phyloP scores from a whole-genome alignment of 148 eudicot species.

The Selenicereus undatus region DNA sequence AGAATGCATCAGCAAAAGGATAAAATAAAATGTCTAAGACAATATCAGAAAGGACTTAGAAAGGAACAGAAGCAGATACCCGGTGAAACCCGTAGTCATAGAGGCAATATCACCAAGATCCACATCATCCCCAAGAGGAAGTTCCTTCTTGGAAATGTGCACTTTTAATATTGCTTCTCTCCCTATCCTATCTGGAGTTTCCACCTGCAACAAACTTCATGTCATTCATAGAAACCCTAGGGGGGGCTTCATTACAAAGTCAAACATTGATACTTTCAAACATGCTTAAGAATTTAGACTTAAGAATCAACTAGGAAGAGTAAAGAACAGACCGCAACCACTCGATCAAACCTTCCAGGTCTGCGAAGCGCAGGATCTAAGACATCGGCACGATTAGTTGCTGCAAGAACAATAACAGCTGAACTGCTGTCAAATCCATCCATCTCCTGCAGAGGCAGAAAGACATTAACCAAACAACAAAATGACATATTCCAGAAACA shows the following conservation, averaged over 20 bases:
- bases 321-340: constrained; percentile 56
- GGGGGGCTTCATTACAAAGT: neutral
- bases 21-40: constrained; percentile 1
- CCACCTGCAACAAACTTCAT: constrained; percentile 48
- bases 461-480: constrained; percentile 10
- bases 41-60: constrained; percentile 16
- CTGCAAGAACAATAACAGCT: constrained; percentile 96
- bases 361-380: constrained; percentile 96
- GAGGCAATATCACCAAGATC: constrained; percentile 69
- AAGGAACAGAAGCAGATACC: constrained; percentile 42
- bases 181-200: constrained; percentile 88
- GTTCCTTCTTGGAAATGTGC: constrained; percentile 84
- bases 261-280: neutral
- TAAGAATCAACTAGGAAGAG: neutral
- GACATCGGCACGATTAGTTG: constrained; percentile 93
- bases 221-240: neutral
- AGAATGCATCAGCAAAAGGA: constrained; percentile 19
- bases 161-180: constrained; percentile 88
- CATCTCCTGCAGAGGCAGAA: constrained; percentile 70
- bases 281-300: neutral
- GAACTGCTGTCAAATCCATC: constrained; percentile 99
- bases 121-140: constrained; percentile 79
- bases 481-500: neutral
- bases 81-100: constrained; percentile 98
- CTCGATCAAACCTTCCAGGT: constrained; percentile 95